Base-by-base conservation (phyloP, 2,329 filamentous ascomycete species). In the Mycocentrospora acerina region DNA sequence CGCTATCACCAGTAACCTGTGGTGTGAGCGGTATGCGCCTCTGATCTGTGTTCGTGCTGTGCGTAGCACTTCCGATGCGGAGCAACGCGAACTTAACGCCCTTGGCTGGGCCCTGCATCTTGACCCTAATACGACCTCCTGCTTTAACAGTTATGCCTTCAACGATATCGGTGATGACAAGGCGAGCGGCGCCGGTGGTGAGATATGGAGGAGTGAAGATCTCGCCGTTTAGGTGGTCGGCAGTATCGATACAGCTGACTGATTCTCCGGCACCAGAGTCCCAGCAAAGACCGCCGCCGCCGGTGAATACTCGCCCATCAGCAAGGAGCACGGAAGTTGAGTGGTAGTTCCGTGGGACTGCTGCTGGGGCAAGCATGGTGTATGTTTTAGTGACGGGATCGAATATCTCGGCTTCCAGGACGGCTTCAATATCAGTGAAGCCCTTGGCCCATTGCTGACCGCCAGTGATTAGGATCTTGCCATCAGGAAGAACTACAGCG, bases 171-270 rank as follows among this genome's bases (percentile, higher is more conserved):
- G 40, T 34, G 24, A 55, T 56, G 16, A 50, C 29, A 8, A 51
- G 53, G 12, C 50, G 36, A 3, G 39, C 19, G 11, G 40, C 42
- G 4, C 40, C 42, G 11, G 47, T 71, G 42, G 75, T 74, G 1
- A 81, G 72, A 40, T 81, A 81, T 0, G 73, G 70, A 2, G 78
- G 78, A 6, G 66, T 71, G 55, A 72, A 81, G 40, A 81, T 72
- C 55, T 81, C 71, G 9, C 57, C 75, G 44, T 81, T 75, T 13
- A 46, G 35, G 25, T 55, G 49, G 4, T 59, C 65, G 17, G 80
- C 62, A 0, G 74, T 77, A 18, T 76, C 70, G 42, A 76, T 50
- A 50, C 76, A 71, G 0, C 72, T 71, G 34, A 68, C 66, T 2
- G 59, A 59, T 0, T 37, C 36, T 4, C 44, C 46, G 4, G 48